These are phyloP conservation scores for Coniochaeta sp. DNA, from an alignment of 2,329 filamentous ascomycete species.

Conservation along the genomic window DNA sequence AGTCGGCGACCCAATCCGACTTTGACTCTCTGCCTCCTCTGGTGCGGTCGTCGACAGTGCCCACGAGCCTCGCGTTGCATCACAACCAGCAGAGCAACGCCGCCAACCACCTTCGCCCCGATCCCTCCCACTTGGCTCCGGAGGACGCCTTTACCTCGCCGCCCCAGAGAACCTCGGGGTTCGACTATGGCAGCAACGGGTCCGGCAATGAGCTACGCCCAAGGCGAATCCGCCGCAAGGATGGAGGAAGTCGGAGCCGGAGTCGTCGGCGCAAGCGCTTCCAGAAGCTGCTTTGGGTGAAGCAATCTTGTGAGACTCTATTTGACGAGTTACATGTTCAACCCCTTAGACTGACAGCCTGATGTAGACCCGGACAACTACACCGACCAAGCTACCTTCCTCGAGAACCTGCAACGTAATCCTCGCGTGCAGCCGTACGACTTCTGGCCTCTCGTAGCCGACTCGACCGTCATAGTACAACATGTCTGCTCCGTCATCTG, in stretches of 20 bases:
- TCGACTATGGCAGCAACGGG: slow-evolving; percentile 24
- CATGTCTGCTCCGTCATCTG: slow-evolving; percentile 93
- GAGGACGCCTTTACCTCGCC: slow-evolving; percentile 73
- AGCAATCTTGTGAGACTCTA: slow-evolving; percentile 70
- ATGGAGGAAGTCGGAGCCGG: slow-evolving; percentile 55
- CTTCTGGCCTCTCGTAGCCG: slow-evolving; percentile 93
- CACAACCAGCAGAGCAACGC: neutral
- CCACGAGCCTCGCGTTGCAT: slow-evolving; percentile 19
- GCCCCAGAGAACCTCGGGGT: slow-evolving; percentile 42
- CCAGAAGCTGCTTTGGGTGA: slow-evolving; percentile 98
- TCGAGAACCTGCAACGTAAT: slow-evolving; percentile 92
- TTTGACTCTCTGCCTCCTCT: slow-evolving; percentile 21
- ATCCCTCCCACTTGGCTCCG: slow-evolving; percentile 67
- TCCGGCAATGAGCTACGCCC: slow-evolving; percentile 25
- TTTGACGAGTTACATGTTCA: neutral
- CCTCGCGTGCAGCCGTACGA: slow-evolving; percentile 91
- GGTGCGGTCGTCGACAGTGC: slow-evolving; percentile 32
- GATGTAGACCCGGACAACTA: slow-evolving; percentile 88
- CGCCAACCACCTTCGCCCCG: slow-evolving; percentile 28
- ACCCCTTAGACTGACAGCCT: slow-evolving; percentile 1
- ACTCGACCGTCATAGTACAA: slow-evolving; percentile 94
- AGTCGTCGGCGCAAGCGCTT: slow-evolving; percentile 62
- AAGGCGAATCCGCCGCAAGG: slow-evolving; percentile 34
- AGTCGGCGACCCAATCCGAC: slow-evolving; percentile 17
- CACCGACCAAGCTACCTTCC: slow-evolving; percentile 92